These are phyloP conservation scores for Talaromyces sp. DNA, from an alignment of 2,329 filamentous ascomycete genomes.

Conservation along the genomic window DNA sequence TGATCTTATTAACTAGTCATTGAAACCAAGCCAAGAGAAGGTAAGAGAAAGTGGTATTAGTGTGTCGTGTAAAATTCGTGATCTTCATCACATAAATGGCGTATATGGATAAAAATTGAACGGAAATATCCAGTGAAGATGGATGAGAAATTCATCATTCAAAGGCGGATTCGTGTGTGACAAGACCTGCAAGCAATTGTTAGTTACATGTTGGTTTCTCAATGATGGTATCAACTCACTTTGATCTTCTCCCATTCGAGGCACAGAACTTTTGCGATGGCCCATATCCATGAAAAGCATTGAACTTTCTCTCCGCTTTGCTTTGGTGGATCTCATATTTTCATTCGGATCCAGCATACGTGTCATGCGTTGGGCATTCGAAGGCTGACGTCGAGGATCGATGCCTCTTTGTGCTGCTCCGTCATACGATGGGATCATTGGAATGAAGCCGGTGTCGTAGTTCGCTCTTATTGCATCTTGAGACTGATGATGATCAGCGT, in stretches of 20 bases:
- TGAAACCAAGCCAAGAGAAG: constrained; percentile 6
- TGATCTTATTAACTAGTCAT: not conserved
- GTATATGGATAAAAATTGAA: constrained; percentile 2
- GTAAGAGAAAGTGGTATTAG: not conserved
- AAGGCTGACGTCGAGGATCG: constrained; percentile 28
- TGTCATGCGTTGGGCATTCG: constrained; percentile 20
- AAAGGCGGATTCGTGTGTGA: constrained; percentile 23
- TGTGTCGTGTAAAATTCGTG: constrained; percentile 6
- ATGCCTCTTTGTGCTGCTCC: constrained; percentile 30
- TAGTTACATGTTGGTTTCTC: not conserved
- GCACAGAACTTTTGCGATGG: constrained; percentile 30
- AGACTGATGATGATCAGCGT: constrained; percentile 27
- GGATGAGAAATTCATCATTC: constrained; percentile 18
- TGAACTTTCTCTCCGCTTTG: constrained; percentile 50
- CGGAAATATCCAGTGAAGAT: not conserved
- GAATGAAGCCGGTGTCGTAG: constrained; percentile 54
- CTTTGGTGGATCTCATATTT: constrained; percentile 40
- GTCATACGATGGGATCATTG: constrained; percentile 53
- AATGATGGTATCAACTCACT: constrained; percentile 23
- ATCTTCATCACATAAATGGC: constrained; percentile 12
- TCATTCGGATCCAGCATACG: constrained; percentile 43
- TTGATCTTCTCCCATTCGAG: constrained; percentile 27
- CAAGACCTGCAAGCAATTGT: constrained; percentile 17
- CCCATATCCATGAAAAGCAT: constrained; percentile 47
- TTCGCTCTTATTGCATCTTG: constrained; percentile 28